Conservation (phyloP, 1,284 basidiomycete species). For the Limonomyces culmigenus region DNA sequence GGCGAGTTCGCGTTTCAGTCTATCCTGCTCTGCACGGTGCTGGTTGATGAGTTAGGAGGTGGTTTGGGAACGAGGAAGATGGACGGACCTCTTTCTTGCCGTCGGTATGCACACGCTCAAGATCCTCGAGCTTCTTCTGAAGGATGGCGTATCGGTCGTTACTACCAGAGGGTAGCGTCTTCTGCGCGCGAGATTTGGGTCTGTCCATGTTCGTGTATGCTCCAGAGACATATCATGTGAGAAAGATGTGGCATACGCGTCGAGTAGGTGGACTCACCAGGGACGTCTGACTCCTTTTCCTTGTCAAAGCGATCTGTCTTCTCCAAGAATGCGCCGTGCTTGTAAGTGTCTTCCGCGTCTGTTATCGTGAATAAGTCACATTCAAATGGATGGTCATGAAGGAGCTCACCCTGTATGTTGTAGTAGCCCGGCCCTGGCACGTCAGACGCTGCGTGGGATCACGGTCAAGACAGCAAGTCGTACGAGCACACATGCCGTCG, state of each 20-base stretch:
- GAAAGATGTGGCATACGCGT: background rate
- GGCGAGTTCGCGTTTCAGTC: conserved; percentile 35
- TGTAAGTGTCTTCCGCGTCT: conserved; percentile 22
- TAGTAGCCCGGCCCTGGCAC: too few relatives aligned
- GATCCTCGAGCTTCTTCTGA: conserved; percentile 47
- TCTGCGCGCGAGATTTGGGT: too few relatives aligned
- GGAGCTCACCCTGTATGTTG: too few relatives aligned
- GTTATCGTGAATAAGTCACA: too few relatives aligned
- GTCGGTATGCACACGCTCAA: conserved; percentile 46
- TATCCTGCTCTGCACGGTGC: conserved; percentile 44
- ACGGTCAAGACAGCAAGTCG: too few relatives aligned
- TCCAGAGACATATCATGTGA: conserved; percentile 1
- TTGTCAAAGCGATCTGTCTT: conserved; percentile 31
- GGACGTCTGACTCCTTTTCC: conserved; percentile 21
- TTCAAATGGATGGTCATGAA: background rate
- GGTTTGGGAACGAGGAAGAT: background rate
- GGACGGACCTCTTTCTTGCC: conserved; percentile 44
- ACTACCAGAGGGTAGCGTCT: too few relatives aligned
- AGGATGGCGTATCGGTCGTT: conserved; percentile 23
- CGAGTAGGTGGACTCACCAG: conserved; percentile 19
- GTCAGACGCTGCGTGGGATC: too few relatives aligned
- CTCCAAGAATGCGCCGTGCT: conserved; percentile 37
- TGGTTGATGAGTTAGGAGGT: conserved; percentile 12
- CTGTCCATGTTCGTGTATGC: too few relatives aligned
- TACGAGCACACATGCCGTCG: too few relatives aligned